phyloP scores from a whole-genome alignment of 306 rosid genomes.

The Arachis hypogaea region DNA sequence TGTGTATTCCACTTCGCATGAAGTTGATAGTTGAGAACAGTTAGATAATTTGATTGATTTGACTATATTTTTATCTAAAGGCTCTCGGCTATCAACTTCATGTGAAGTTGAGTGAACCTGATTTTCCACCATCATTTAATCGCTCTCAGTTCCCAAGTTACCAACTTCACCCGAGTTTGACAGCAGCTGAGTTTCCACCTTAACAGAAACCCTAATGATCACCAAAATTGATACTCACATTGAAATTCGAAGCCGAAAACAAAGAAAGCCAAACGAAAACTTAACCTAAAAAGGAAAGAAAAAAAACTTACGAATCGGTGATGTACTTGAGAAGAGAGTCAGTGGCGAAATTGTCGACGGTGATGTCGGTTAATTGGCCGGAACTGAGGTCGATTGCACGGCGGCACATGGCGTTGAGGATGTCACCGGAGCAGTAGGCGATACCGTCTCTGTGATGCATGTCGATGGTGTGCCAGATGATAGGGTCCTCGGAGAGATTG shows the following conservation, averaged over 20 bases:
- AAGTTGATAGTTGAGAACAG: no score
- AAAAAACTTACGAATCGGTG: conserved; percentile 48
- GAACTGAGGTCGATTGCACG: conserved; percentile 57
- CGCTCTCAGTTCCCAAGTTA: no score
- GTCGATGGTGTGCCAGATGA: conserved; percentile 56
- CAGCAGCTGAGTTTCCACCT: no score
- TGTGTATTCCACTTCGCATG: no score
- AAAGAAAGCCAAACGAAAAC: neutral
- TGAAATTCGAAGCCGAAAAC: neutral
- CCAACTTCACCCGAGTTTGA: no score
- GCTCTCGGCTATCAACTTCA: no score
- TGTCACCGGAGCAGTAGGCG: neutral
- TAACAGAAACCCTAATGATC: neutral
- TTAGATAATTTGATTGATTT: no score
- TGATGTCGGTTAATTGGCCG: conserved; percentile 51
- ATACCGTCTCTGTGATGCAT: conserved; percentile 29
- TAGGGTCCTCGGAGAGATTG: conserved; percentile 58
- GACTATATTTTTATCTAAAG: no score
- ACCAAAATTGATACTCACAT: neutral
- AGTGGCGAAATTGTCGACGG: conserved; percentile 48
- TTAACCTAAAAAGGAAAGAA: neutral
- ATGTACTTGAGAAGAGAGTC: conserved; percentile 55
- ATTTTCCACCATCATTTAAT: no score
- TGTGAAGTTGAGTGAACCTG: no score
- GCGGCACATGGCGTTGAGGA: conserved; percentile 49